Percentiles rank a stretch among this genome's conserved stretches.
Conservation (phyloP, 1,284 basidiomycete species). For the Leccinum holopus region DNA sequence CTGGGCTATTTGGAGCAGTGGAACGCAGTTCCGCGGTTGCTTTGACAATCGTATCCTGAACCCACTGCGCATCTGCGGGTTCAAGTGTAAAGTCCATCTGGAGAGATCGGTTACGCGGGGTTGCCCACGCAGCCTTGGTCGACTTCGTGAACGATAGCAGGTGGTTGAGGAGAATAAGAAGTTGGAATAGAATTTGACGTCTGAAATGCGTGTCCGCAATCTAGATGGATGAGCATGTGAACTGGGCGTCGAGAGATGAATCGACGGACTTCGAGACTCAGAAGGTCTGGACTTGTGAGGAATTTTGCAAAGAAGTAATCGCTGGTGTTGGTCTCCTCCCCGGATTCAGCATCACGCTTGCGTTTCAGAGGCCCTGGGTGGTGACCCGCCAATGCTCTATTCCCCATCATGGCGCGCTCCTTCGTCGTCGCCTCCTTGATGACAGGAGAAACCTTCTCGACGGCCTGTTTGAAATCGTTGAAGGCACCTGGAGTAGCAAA, state of each 20-base stretch:
- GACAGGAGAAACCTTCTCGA: conserved; percentile 69
- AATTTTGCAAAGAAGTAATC: conserved; percentile 93
- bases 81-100: conserved; percentile 80
- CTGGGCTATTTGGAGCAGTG: conserved; percentile 70
- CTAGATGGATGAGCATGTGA: conserved; percentile 39
- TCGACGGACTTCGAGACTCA: conserved; percentile 75
- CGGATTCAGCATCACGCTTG: conserved; percentile 57
- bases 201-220: conserved; percentile 87
- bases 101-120: conserved; percentile 65
- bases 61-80: conserved; percentile 66
- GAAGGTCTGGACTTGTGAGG: conserved; percentile 79
- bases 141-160: conserved; percentile 74
- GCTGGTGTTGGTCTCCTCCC: conserved; percentile 48
- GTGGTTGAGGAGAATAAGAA: conserved; percentile 80
- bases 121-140: conserved; percentile 61
- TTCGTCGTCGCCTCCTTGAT: conserved; percentile 83
- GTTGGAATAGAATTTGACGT: conserved; percentile 87
- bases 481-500: conserved; percentile 59
- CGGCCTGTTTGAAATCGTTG: conserved; percentile 61
- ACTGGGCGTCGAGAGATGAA: conserved; percentile 8
- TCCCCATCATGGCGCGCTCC: conserved; percentile 80
- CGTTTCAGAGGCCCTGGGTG: conserved; percentile 50
- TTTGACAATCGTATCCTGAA: conserved; percentile 63
- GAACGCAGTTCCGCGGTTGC: conserved; percentile 69
- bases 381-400: conserved; percentile 43